Base-by-base conservation (phyloP, 2,329 filamentous ascomycete species). In the Pyricularia sp. region DNA sequence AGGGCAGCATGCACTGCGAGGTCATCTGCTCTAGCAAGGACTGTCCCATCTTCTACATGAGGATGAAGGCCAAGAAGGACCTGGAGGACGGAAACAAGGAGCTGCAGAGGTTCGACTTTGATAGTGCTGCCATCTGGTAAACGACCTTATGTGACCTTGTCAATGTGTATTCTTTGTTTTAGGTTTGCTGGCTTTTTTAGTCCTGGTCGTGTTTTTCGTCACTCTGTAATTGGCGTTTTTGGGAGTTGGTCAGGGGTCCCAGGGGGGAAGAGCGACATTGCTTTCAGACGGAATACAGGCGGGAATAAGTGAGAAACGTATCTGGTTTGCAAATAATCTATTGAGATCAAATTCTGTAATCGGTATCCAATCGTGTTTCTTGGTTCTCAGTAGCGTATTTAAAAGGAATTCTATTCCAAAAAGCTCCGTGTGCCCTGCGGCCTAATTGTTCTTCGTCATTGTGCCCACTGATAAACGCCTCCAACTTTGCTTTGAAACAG, bases 1-100 rank as follows among this genome's bases (percentile, higher is more conserved):
- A 99, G 81, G 95, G 94, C 68, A 97, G 93, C 81, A 91, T 99
- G 86, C 95, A 99, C 81, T 95, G 93, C 78, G 95, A 99, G 79
- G 96, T 99, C 68, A 98, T 99, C 74, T 99, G 95, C 82, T 94
- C 91, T 71, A 94, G 91, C 78, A 92, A 93, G 78, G 95, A 99
- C 82, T 99, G 95, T 77, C 95, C 95, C 0, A 99, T 99, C 76
- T 99, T 99, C 80, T 99, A 99, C 79, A 99, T 99, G 95, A 89
- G 95, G 4, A 99, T 99, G 95, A 99, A 99, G 85, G 94, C 94
- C 36, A 97, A 97, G 86, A 99, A 99, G 84, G 95, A 99, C 78
- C 89, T 98, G 58, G 94, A 98, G 79, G 95, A 99, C 81, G 90
- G 90, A 1, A 93, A 94, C 69, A 96, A 93, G 81, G 95, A 99